Evolutionary conservation across 2,329 filamentous ascomycete species (phyloP), one percentile per base, ranked within the genome.

Genomic region (Fusarium bactridioides): DNA sequence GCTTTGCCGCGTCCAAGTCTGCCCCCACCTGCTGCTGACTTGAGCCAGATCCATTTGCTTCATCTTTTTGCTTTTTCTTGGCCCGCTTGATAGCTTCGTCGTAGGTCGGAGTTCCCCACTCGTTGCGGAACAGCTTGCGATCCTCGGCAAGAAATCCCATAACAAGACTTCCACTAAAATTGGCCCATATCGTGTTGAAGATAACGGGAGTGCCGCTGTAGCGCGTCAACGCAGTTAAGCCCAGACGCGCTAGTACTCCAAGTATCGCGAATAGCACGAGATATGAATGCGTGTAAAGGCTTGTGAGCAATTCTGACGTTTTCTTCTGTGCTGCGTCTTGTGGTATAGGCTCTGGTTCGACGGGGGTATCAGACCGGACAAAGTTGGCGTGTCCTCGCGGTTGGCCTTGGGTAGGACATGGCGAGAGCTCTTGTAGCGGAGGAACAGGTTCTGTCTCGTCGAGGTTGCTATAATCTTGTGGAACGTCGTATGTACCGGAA

Each of bases 91-190:
- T 79, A 27, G 76, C 78, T 55, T 77, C 78, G 40, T 85, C 79
- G 62, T 83, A 84, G 9, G 77, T 81, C 16, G 82, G 78, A 12
- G 79, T 81, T 13, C 89, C 90, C 88, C 89, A 91, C 82, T 93
- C 91, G 64, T 89, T 82, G 35, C 88, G 88, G 79, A 97, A 97
- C 11, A 97, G 83, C 75, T 88, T 90, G 69, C 89, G 86, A 77
- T 97, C 94, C 82, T 97, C 93, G 15, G 89, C 84, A 5, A 98
- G 86, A 78, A 97, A 97, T 5, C 96, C 95, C 89, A 98, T 93
- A 64, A 97, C 74, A 1, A 97, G 79, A 61, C 93, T 92, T 4
- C 95, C 95, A 4, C 86, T 89, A 51, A 97, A 91, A 77, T 98
- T 98, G 67, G 94, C 91, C 95, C 95, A 98, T 27, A 97, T 82